A percentile compares a stretch with the other conserved stretches of the same genome.
Evolutionary conservation across 345 rosid species (phyloP).

Genomic region (Salix exigua): DNA sequence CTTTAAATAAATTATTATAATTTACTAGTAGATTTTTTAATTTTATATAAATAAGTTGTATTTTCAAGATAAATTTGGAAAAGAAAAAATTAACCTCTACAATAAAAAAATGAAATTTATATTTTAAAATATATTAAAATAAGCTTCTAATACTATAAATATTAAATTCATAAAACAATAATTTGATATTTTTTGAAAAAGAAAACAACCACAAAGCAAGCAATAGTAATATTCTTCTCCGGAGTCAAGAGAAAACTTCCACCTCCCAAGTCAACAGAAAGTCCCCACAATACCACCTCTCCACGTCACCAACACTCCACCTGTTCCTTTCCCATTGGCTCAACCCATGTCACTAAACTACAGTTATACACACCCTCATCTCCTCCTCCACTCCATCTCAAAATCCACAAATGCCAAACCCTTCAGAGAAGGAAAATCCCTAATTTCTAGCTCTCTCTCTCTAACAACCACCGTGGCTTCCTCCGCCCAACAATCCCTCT

Average conservation of each 20-base stretch:
- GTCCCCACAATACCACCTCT: neutral
- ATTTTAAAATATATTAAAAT: no score
- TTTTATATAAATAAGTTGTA: no score
- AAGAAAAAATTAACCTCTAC: no score
- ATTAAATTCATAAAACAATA: no score
- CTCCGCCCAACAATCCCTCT: constrained; percentile 52
- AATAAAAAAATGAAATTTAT: no score
- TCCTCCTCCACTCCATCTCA: neutral
- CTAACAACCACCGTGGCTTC: constrained; percentile 72
- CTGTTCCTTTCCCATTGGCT: neutral
- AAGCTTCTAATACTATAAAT: no score
- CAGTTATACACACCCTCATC: neutral
- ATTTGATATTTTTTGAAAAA: no score
- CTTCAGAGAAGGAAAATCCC: neutral
- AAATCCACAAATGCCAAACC: neutral
- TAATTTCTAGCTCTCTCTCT: neutral
- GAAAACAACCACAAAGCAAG: no score
- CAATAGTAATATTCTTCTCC: neutral
- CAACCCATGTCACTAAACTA: neutral
- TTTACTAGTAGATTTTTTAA: no score
- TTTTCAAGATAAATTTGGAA: no score
- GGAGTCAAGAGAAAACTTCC: neutral
- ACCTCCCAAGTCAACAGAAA: neutral
- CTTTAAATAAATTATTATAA: no score
- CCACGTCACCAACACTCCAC: neutral